A percentile compares a stretch with the other conserved stretches of the same genome.
Evolutionary conservation across 2,329 filamentous ascomycete genomes (phyloP).

Genomic region (Trichoderma breve): DNA sequence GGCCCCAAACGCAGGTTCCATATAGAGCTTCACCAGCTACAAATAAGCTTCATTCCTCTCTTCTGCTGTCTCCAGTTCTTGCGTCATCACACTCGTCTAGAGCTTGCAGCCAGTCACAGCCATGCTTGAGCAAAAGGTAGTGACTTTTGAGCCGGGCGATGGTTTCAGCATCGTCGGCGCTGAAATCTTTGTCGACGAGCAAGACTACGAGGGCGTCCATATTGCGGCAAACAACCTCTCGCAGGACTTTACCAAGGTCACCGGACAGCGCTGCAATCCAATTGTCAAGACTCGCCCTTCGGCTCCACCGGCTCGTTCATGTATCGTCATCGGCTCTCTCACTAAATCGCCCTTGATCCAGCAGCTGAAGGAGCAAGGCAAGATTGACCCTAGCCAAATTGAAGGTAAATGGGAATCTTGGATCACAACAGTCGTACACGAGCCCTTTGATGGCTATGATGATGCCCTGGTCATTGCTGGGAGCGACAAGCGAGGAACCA

Average conservation of each 20-base stretch:
- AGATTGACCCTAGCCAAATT: slow-evolving; percentile 26
- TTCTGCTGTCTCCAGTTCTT: background rate
- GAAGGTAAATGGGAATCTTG: slow-evolving; percentile 56
- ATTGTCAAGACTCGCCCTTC: slow-evolving; percentile 12
- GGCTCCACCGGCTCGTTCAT: slow-evolving; percentile 14
- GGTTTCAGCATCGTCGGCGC: slow-evolving; percentile 32
- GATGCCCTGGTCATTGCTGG: slow-evolving; percentile 56
- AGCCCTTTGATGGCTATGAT: slow-evolving; percentile 42
- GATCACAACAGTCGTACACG: slow-evolving; percentile 45
- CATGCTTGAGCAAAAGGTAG: slow-evolving; percentile 31
- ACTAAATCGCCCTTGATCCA: slow-evolving; percentile 25
- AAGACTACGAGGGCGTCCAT: slow-evolving; percentile 33
- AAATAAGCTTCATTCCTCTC: background rate
- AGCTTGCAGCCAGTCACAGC: background rate
- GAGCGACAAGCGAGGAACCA: slow-evolving; percentile 58
- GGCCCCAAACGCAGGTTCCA: background rate
- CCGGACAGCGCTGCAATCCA: slow-evolving; percentile 19
- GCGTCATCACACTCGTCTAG: background rate
- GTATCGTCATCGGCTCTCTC: slow-evolving; percentile 28
- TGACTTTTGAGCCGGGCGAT: slow-evolving; percentile 26
- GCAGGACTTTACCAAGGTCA: slow-evolving; percentile 30
- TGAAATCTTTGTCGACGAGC: slow-evolving; percentile 31
- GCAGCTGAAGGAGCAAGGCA: slow-evolving; percentile 22
- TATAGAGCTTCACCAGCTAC: background rate
- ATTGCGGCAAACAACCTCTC: slow-evolving; percentile 35